Evolutionary conservation across 75 land plant genomes (phyloP), one percentile per base, ranked within the genome.

Genomic region (Picea glauca): DNA sequence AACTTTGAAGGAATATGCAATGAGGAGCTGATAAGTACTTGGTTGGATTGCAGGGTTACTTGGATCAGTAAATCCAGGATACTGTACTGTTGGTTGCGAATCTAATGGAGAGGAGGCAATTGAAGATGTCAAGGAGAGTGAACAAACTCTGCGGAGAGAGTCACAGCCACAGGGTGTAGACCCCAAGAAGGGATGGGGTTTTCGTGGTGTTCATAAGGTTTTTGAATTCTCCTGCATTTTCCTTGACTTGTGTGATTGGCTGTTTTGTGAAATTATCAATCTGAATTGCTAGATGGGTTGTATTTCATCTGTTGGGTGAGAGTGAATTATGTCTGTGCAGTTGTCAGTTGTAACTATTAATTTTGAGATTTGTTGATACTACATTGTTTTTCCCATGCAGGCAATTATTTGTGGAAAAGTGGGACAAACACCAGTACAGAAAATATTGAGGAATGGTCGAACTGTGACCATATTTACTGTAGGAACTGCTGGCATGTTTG

Each of bases 401-500:
- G 99, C 99, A 63, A 94, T 94, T 54, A 86, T 94, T 38, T 87
- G 98, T 83, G 98, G 99, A 11, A 93, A 87, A 83, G 87, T 94
- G 50, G 93, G 95, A 18, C 88, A 91, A 79, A 54, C 91, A 17
- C 99, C 99, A 40, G 79, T 89, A 58, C 98, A 91, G 85, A 96
- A 96, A 78, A 89, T 90, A 32, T 81, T 96, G 74, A 91, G 91
- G 73, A 94, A 87, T 82, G 98, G 98, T 5, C 50, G 76, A 72
- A 91, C 87, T 40, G 88, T 96, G 33, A 91, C 98, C 23, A 84
- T 93, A 20, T 94, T 96, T 79, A 86, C 93, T 8, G 90, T 96
- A 54, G 99, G 99, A 60, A 96, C 98, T 32, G 94, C 89, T 20
- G 99, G 99, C 8, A 90, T 96, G 90, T 91, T 35, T 85, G 93